Percentiles rank a stretch among this genome's conserved stretches.
phyloP scores from a whole-genome alignment of 1,139 yeast genomes.

The Hyphopichia wangnamkhiaoensis region DNA sequence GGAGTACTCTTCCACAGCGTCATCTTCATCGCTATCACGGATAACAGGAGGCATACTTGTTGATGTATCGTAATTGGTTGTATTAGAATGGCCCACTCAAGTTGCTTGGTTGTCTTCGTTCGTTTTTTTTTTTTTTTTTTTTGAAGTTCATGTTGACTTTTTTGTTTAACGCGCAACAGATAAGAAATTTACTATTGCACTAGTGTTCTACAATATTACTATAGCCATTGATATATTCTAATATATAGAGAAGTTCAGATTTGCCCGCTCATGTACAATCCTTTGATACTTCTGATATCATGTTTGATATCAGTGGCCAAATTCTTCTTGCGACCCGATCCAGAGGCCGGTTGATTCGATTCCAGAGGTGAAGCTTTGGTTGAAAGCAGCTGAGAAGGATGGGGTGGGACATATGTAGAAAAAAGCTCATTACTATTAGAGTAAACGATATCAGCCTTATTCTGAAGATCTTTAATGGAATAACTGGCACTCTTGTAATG shows the following conservation, averaged over 20 bases:
- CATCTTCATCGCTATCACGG: slow-evolving; percentile 16
- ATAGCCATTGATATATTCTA: too few species aligned
- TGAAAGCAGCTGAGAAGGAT: too few species aligned
- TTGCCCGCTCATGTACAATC: slow-evolving; percentile 48
- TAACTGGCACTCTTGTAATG: slow-evolving; percentile 33
- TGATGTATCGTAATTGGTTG: not conserved
- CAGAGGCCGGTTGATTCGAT: slow-evolving; percentile 9
- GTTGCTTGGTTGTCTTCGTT: not conserved
- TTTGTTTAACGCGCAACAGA: too few species aligned
- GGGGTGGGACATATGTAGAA: slow-evolving; percentile 10
- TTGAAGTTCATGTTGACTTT: too few species aligned
- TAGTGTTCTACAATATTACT: too few species aligned
- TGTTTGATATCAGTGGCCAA: slow-evolving; percentile 38
- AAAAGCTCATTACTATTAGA: slow-evolving; percentile 35
- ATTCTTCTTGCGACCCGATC: slow-evolving; percentile 32
- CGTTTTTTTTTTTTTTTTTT: too few species aligned
- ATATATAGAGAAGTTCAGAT: too few species aligned
- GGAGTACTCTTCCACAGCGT: not conserved
- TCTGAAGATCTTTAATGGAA: slow-evolving; percentile 38
- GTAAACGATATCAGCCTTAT: slow-evolving; percentile 36
- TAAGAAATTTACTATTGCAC: too few species aligned
- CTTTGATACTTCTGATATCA: slow-evolving; percentile 46
- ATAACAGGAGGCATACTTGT: slow-evolving; percentile 15
- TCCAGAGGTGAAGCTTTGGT: too few species aligned
- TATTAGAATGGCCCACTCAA: not conserved